These are phyloP conservation scores for Saccharomycodes ludwigii DNA, from an alignment of 805 yeast genomes.

Conservation along the genomic window DNA sequence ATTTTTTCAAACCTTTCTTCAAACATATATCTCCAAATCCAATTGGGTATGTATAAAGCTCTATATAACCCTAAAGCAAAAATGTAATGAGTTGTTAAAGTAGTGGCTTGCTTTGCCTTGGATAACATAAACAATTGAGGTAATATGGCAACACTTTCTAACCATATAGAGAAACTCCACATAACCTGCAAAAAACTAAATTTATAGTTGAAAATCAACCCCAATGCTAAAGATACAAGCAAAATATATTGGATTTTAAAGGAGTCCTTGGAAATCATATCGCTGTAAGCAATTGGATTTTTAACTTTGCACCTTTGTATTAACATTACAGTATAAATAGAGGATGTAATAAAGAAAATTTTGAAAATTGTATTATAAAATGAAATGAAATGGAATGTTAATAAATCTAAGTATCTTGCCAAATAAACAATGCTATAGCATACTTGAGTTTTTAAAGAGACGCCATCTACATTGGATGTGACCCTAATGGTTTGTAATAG, in stretches of 20 bases:
- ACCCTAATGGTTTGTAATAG: slow-evolving; percentile 57
- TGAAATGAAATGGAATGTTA: slow-evolving; percentile 38
- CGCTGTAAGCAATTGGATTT: slow-evolving; percentile 41
- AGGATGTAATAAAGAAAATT: slow-evolving; percentile 62
- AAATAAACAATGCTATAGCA: slow-evolving; percentile 63
- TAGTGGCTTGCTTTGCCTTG: slow-evolving; percentile 77
- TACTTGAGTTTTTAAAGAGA: slow-evolving; percentile 79
- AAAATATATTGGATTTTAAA: slow-evolving; percentile 65
- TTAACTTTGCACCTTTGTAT: slow-evolving; percentile 33
- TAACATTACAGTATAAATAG: slow-evolving; percentile 61
- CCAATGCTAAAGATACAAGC: slow-evolving; percentile 44
- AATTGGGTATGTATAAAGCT: slow-evolving; percentile 82
- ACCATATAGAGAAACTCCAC: slow-evolving; percentile 90
- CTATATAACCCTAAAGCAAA: slow-evolving; percentile 89
- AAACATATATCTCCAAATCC: slow-evolving; percentile 73
- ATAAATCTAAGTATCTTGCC: slow-evolving; percentile 58
- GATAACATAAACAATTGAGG: slow-evolving; percentile 90
- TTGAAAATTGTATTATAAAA: slow-evolving; percentile 75
- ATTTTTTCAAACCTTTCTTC: slow-evolving; percentile 56
- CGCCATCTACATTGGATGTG: slow-evolving; percentile 62
- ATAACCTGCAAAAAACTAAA: slow-evolving; percentile 50
- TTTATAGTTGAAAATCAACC: slow-evolving; percentile 53
- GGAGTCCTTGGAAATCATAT: slow-evolving; percentile 53
- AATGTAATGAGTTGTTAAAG: slow-evolving; percentile 82
- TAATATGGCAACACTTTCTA: slow-evolving; percentile 81